These are phyloP conservation scores for Scopulariopsis brevicaulis DNA, from an alignment of 2,329 filamentous ascomycete species.

Conservation along the genomic window DNA sequence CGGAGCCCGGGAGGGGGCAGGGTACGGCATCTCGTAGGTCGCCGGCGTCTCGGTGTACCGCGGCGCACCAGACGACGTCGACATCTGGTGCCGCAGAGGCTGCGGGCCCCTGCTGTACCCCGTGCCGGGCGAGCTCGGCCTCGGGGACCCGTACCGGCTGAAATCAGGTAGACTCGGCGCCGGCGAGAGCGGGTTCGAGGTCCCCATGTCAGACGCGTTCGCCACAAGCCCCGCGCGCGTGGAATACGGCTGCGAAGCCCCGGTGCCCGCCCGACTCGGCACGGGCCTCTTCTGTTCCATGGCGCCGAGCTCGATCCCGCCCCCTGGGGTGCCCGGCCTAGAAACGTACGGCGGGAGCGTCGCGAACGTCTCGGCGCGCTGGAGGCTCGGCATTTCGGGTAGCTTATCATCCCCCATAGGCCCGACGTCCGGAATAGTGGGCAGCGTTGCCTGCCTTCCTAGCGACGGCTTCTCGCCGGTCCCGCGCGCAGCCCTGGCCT, in stretches of 20 bases:
- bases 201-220: constrained; percentile 34
- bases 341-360: constrained; percentile 55
- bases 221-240: constrained; percentile 52
- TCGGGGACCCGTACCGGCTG: constrained; percentile 13
- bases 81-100: constrained; percentile 5
- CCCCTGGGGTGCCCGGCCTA: constrained; percentile 40
- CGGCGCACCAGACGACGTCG: constrained; percentile 1
- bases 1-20: constrained; percentile 19
- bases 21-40: constrained; percentile 18
- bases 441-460: constrained; percentile 56
- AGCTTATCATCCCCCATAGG: constrained; percentile 32
- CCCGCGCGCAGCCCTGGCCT: constrained; percentile 37
- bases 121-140: constrained; percentile 22
- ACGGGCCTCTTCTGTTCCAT: constrained; percentile 39
- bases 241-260: constrained; percentile 44
- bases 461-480: constrained; percentile 35
- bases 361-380: constrained; percentile 46
- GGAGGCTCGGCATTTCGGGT: constrained; percentile 45
- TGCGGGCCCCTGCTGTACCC: constrained; percentile 13
- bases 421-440: constrained; percentile 38
- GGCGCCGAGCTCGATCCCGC: constrained; percentile 38
- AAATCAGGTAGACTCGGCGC: constrained; percentile 7
- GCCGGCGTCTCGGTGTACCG: constrained; percentile 15
- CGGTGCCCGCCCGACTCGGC: constrained; percentile 37
- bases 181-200: not conserved